Base-by-base conservation (phyloP, 208 protist species). In the Porcisia deanei region DNA sequence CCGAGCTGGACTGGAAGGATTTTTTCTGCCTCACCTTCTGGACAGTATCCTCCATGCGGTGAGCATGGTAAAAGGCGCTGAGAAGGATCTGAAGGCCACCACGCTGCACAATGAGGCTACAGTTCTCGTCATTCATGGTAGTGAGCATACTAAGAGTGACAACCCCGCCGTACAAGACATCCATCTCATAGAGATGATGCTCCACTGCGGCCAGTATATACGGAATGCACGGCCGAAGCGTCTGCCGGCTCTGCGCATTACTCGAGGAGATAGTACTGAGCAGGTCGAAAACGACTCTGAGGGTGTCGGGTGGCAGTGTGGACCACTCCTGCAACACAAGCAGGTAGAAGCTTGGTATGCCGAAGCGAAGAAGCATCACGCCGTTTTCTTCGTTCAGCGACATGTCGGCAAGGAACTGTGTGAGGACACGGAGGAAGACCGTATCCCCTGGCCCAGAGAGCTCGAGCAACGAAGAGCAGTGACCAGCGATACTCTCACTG, bases 231-330 rank as follows among this genome's bases (percentile, higher is more conserved):
- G 91, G 91, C 3, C 88, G 84, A 57, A 94, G 73, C 47, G 76
- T 73, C 47, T 68, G 61, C 39, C 89, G 84, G 52, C 83, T 85
- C 25, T 64, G 58, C 14, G 81, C 86, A 73, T 86, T 85, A 66
- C 64, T 83, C 43, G 89, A 86, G 39, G 86, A 69, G 54, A 97
- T 72, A 16, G 93, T 97, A 73, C 86, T 89, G 45, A 91, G 84
- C 7, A 95, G 69, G 67, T 94, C 93, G 67, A 94, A 93, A 20
- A 91, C 73, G 78, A 82, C 83, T 76, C 87, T 92, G 55, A 97
- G 77, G 39, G 85, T 92, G 43, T 87, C 84, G 5, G 73, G 55
- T 12, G 83, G 75, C 22, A 97, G 73, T 39, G 74, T 60, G 8
- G 58, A 68, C 71, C 87, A 77, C 18, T 82, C 73, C 59, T 88